Conservation (phyloP, 352 stramenopile species). For the Phytophthora podocarpi region DNA sequence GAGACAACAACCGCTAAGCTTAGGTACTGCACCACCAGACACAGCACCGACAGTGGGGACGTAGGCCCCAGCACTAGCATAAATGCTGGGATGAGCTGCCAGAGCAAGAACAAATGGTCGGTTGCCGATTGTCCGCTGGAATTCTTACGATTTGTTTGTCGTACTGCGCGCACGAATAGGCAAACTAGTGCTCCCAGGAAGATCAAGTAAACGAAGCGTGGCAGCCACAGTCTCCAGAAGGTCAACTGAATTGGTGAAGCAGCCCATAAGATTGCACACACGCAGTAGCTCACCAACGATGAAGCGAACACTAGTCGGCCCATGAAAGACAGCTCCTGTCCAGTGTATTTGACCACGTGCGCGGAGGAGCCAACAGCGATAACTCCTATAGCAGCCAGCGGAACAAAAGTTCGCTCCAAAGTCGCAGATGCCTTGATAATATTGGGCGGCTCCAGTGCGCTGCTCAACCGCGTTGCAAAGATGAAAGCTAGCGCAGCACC, state of each 20-base stretch:
- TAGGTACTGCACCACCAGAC: conserved; percentile 43
- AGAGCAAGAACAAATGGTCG: conserved; percentile 42
- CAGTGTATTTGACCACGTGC: conserved; percentile 8
- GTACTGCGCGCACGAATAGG: conserved; percentile 14
- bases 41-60: conserved; percentile 61
- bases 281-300: conserved; percentile 29
- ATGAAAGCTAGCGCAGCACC: conserved; percentile 49
- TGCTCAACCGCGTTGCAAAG: conserved; percentile 45
- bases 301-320: conserved; percentile 25
- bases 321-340: conserved; percentile 13
- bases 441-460: conserved; percentile 60
- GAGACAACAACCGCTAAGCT: conserved; percentile 50
- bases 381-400: conserved; percentile 25
- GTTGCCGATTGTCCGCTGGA: neutral
- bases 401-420: conserved; percentile 43
- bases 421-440: conserved; percentile 66
- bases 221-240: conserved; percentile 62
- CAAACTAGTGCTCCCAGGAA: conserved; percentile 31
- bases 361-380: conserved; percentile 25
- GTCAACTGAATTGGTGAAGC: conserved; percentile 38
- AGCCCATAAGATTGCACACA: conserved; percentile 58
- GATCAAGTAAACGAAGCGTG: conserved; percentile 55
- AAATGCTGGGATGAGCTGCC: conserved; percentile 52
- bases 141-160: conserved; percentile 1
- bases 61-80: conserved; percentile 71